These are phyloP conservation scores for Globisporangium cederbergense DNA, from an alignment of 352 stramenopile species.

Conservation along the genomic window DNA sequence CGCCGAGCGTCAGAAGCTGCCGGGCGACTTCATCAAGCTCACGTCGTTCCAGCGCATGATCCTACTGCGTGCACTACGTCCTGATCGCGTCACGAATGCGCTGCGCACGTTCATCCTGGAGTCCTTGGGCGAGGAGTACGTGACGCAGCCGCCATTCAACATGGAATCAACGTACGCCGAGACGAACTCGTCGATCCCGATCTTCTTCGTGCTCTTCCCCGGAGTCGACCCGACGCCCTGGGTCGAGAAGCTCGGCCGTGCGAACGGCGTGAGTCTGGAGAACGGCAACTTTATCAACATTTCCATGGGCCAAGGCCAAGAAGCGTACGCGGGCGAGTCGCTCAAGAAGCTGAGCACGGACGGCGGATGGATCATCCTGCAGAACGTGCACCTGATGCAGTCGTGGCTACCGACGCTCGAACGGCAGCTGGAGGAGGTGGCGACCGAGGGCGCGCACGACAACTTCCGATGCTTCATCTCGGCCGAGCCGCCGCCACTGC, in stretches of 20 bases:
- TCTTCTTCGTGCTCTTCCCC: conserved; percentile 96
- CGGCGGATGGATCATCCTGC: conserved; percentile 94
- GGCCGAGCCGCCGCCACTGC: conserved; percentile 89
- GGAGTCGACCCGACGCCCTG: conserved; percentile 94
- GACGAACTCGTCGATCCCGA: conserved; percentile 89
- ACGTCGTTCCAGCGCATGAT: conserved; percentile 84
- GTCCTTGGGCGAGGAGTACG: conserved; percentile 86
- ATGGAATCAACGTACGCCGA: conserved; percentile 90
- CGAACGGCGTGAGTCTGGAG: conserved; percentile 88
- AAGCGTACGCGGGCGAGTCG: conserved; percentile 89
- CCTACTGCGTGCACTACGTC: conserved; percentile 90
- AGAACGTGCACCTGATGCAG: conserved; percentile 96
- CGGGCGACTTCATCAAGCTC: conserved; percentile 90
- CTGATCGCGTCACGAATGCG: conserved; percentile 93
- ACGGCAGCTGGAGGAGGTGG: conserved; percentile 89
- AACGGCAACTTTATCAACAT: conserved; percentile 97
- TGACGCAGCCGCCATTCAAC: conserved; percentile 91
- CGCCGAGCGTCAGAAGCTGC: conserved; percentile 92
- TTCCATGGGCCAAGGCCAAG: conserved; percentile 91
- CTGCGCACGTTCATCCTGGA: conserved; percentile 90
- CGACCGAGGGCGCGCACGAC: conserved; percentile 87
- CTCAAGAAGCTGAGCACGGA: conserved; percentile 89
- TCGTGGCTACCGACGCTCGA: conserved; percentile 94
- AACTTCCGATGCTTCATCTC: conserved; percentile 97
- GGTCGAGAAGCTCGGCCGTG: conserved; percentile 90